Conservation (phyloP, 2,329 filamentous ascomycete genomes). For the Huntiella abstrusa region DNA sequence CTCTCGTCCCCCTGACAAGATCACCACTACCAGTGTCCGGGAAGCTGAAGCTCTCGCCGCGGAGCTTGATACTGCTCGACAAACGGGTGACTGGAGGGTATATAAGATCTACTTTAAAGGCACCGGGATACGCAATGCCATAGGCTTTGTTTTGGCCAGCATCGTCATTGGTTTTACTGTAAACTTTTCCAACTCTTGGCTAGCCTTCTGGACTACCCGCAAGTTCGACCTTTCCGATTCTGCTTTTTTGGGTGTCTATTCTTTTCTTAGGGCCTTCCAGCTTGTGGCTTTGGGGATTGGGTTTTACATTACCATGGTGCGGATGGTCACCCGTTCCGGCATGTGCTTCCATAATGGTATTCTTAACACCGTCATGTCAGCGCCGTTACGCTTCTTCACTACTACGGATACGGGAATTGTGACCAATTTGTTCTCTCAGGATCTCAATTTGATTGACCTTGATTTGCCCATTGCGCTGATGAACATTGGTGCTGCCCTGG, state of each 20-base stretch:
- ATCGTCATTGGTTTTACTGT: slow-evolving; percentile 15
- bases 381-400: slow-evolving; percentile 24
- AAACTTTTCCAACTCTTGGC: slow-evolving; percentile 21
- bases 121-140: slow-evolving; percentile 13
- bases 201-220: slow-evolving; percentile 23
- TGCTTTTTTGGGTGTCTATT: slow-evolving; percentile 16
- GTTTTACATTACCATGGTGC: neutral
- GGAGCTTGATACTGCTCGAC: slow-evolving; percentile 13
- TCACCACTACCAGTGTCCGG: no score
- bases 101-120: slow-evolving; percentile 20
- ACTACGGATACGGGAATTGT: slow-evolving; percentile 23
- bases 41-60: neutral
- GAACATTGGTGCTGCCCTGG: slow-evolving; percentile 16
- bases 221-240: slow-evolving; percentile 17
- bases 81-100: slow-evolving; percentile 18
- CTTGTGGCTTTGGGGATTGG: neutral
- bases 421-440: slow-evolving; percentile 28
- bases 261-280: slow-evolving; percentile 12
- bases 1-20: no score
- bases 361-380: slow-evolving; percentile 19
- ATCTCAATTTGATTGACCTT: slow-evolving; percentile 23
- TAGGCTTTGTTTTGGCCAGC: slow-evolving; percentile 13
- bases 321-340: slow-evolving; percentile 15
- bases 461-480: slow-evolving; percentile 20
- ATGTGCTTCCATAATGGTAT: slow-evolving; percentile 18